Conservation (phyloP, 169 alveolate genomes). For the Eimeria acervulina region DNA sequence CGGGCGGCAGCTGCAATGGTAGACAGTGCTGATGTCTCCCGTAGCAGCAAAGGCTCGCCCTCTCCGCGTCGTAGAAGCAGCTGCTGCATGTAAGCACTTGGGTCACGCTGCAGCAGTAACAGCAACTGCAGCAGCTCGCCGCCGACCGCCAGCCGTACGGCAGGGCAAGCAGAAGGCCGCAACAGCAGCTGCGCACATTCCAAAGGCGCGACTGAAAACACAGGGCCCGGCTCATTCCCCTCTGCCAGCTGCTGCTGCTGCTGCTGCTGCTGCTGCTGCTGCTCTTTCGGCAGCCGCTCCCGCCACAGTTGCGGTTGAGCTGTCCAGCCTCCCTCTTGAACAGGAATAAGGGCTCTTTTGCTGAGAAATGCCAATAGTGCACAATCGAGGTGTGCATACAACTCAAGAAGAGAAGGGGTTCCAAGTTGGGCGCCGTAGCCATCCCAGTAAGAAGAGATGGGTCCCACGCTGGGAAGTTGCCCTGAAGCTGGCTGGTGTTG, state of each 20-base stretch:
- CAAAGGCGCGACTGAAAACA: constrained; percentile 25
- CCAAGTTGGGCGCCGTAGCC: neutral
- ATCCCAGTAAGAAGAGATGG: neutral
- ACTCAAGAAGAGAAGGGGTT: neutral
- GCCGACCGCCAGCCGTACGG: constrained; percentile 59
- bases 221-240: neutral
- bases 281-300: neutral
- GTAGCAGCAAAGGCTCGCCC: constrained; percentile 8
- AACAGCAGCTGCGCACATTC: constrained; percentile 52
- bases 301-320: constrained; percentile 13
- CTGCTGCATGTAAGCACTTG: constrained; percentile 46
- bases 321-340: neutral
- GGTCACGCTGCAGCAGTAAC: constrained; percentile 60
- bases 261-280: constrained; percentile 45
- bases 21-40: constrained; percentile 23
- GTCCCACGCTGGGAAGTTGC: neutral
- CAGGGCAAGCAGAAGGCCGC: constrained; percentile 55
- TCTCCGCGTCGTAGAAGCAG: constrained; percentile 52
- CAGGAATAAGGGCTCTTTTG: neutral
- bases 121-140: constrained; percentile 58
- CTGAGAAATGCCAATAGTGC: constrained; percentile 9
- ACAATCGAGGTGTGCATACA: constrained; percentile 51
- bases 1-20: constrained; percentile 42
- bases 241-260: neutral
- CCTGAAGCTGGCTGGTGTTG: neutral